Conservation (phyloP, 352 stramenopile species). For the Phytophthora multivora region DNA sequence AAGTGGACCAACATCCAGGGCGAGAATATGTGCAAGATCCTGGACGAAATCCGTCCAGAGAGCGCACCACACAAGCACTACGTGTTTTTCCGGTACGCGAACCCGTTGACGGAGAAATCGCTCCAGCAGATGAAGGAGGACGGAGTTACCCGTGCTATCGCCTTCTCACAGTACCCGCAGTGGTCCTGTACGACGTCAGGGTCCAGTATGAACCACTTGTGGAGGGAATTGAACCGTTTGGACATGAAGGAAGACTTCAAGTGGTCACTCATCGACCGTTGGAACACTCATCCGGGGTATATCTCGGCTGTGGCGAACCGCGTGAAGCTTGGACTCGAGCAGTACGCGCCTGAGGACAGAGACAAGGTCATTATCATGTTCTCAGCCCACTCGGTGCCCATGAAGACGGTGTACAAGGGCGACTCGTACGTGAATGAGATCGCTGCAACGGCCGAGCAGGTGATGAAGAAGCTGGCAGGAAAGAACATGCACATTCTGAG, state of each 20-base stretch:
- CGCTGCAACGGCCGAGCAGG: conserved; percentile 66
- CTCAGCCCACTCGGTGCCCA: conserved; percentile 89
- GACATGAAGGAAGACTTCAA: conserved; percentile 89
- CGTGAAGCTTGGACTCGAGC: conserved; percentile 92
- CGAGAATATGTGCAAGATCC: conserved; percentile 86
- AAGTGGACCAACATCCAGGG: conserved; percentile 97
- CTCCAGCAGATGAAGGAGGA: conserved; percentile 95
- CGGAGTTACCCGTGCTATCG: conserved; percentile 94
- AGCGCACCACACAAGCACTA: conserved; percentile 94
- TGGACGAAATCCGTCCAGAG: conserved; percentile 89
- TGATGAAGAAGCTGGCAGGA: conserved; percentile 72
- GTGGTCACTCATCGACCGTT: conserved; percentile 89
- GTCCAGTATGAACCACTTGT: conserved; percentile 94
- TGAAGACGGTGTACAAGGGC: conserved; percentile 90
- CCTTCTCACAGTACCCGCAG: conserved; percentile 98
- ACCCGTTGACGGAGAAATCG: conserved; percentile 97
- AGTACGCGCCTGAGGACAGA: conserved; percentile 90
- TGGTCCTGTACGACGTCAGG: conserved; percentile 98
- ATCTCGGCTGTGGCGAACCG: conserved; percentile 92
- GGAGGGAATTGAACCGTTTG: conserved; percentile 81
- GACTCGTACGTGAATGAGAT: conserved; percentile 91
- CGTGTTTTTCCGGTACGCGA: conserved; percentile 98
- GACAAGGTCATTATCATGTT: conserved; percentile 93
- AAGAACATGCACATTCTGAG: conserved; percentile 89
- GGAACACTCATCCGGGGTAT: conserved; percentile 97